Evolutionary conservation across 257 asterid species (phyloP), one percentile per base, ranked within the genome.

Genomic region (Voacanga thouarsii): DNA sequence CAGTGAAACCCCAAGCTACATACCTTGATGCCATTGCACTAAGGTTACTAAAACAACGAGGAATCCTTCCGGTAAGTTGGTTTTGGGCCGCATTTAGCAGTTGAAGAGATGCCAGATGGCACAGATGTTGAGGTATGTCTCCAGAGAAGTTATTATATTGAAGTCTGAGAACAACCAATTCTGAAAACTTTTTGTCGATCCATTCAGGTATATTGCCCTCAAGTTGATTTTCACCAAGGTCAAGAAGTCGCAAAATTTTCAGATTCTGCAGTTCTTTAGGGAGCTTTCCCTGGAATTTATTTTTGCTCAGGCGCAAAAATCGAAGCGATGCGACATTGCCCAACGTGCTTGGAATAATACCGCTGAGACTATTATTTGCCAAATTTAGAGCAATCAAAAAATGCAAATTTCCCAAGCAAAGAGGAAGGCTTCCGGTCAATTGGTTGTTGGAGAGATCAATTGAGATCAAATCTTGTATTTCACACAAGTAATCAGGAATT

Each of bases 71-170:
- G 0, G 80, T 45, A 0, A 79, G 55, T 15, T 61, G 61, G 72
- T 82, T 84, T 3, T 76, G 69, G 2, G 88, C 88, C 57, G 82
- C 45, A 78, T 82, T 80, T 19, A 85, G 18, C 11, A 79, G 57
- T 49, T 83, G 87, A n/a, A 85, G 79, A 26, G 65, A n/a, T 0
- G 23, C 21, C 12, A 80, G 87, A 3, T 16, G 72, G 80, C 89
- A 83, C 15, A 83, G 53, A 9, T 81, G 68, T n/a, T 28, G 45
- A 0, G 87, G 79, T 18, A 85, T 81, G 19, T 44, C 19, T 0
- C 87, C 85, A 12, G 16, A 39, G 21, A 85, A 61, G 19, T 72
- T 39, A 64, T 85, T 85, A 7, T 74, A 74, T 1, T 81, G 82
- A 12, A 81, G 78, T 75, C 79, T 83, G 24, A 85, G 76, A 57